Evolutionary conservation across 1,284 basidiomycete genomes (phyloP), one percentile per base, ranked within the genome.

Genomic region (Marasmius fiardii): DNA sequence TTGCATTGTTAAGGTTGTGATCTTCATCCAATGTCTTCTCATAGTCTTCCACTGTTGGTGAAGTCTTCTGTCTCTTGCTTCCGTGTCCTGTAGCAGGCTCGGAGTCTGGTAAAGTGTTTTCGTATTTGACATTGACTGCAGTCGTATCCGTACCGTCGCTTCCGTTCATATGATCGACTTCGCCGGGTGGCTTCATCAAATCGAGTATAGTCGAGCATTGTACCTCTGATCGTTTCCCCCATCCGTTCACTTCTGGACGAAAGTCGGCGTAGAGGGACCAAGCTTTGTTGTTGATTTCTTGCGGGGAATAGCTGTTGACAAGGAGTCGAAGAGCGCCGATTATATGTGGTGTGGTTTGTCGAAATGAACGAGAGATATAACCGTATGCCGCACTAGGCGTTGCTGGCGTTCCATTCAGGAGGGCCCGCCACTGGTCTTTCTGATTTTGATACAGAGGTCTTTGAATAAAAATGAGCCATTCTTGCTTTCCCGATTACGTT

Each of bases 401-500:
- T 8, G 88, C 84, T 5, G 92, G 89, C 12, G 79, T 76, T 14
- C 87, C 86, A 44, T 85, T 80, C 14, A 85, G 80, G 33, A 98
- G 83, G 0, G 91, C 96, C 23, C 93, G 83, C 89, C 95, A 98
- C 59, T 82, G 76, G 57, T 80, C 74, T 31, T 78, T 68, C 62
- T 81, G 85, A 35, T 80, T 88, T 64, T 82, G 86, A 71, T 85
- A 92, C 11, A 98, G 83, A 0, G 93, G 91, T 66, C 95, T 93
- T 26, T 49, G 65, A 52, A 57, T 55, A 26, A 10, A 28, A 4
- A 10, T 50, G 24, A 56, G 35, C 43, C 26, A 18, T 47, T 24
- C 11, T 14, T 21, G 37, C 12, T 69, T 81, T 64, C 67, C 86
- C 84, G 87, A 75, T 62, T 85, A 86, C 54, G 23, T 33, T 45